Evolutionary conservation across 2,329 filamentous ascomycete genomes (phyloP), one percentile per base, ranked within the genome.

Genomic region (Lojkania enalia): DNA sequence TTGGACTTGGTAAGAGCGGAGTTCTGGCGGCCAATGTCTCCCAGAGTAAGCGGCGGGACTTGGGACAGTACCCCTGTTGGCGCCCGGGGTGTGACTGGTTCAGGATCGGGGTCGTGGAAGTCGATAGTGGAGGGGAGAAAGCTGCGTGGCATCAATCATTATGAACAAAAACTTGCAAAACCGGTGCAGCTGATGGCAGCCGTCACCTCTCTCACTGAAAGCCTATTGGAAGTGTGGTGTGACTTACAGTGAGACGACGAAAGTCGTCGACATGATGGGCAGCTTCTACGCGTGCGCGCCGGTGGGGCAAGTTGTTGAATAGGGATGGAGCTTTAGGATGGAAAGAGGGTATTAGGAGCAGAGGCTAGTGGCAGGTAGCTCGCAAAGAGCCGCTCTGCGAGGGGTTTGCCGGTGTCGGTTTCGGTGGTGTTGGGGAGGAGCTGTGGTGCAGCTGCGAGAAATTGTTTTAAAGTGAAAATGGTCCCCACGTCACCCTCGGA

Each of bases 41-140:
- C 60, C 18, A 55, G 44, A 15, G 48, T 50, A 4, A 59, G 60
- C 27, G 61, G 52, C 29, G 49, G 59, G 20, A 42, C 48, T 48
- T 46, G 60, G 16, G 49, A 51, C 29, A 49, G 54, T 21, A 55
- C 61, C 44, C 51, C 52, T 20, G 70, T 58, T 5, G 52, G 77
- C 9, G 82, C n/a, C n/a, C n/a, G n/a, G n/a, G n/a, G n/a, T n/a
- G n/a, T n/a, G 81, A 39, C 35, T 41, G 39, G 20, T 49, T 48
- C 29, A 57, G 50, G 33, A 18, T 23, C 36, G n/a, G 35, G 20
- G 15, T 46, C 39, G 1, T 55, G 50, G 70, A 97, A 97, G 70
- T 95, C 85, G 62, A 96, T 79, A 30, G 92, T 97, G 69, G 95
- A 91, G 23, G 92, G 92, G 25, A 96, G 81, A 67, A 96, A 96